Evolutionary conservation across 305 asterid genomes (phyloP), one percentile per base, ranked within the genome.

Genomic region (Fraxinus nigra): DNA sequence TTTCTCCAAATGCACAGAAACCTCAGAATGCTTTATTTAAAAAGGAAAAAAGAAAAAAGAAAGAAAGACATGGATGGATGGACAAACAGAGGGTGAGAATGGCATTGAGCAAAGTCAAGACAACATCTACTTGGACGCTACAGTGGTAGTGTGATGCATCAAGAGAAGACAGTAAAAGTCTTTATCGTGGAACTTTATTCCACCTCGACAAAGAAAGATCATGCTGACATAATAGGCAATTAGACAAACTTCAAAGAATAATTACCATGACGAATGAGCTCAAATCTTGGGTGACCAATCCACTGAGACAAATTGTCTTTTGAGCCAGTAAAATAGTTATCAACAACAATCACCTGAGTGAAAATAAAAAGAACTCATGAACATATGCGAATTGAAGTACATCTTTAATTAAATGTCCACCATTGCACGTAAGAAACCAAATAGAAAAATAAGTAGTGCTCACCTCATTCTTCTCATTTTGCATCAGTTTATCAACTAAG

Each of bases 201-300:
- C 22, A 6, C 32, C 84, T 76, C 76, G 59, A 67, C 34, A 46
- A 32, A 22, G 34, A 67, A 67, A 76, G 11, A 69, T 14, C 82
- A 80, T 22, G 43, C 79, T 28, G n/a, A 72, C 72, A 80, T 7
- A 74, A 80, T 73, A 33, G 37, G 69, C 40, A 38, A 43, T 70
- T 30, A 30, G 84, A 75, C 51, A 75, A 76, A 85, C 72, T n/a
- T 76, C 10, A 79, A 87, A 40, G 28, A 80, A 59, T 75, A 72
- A 33, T 10, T 87, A 96, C 99, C 99, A 80, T 96, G 99, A 59
- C 99, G 98, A 85, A 94, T 91, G 78, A 96, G 97, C 92, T 94
- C 99, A 79, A 96, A 96, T 87, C 98, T 91, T 13, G 99, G 98
- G 84, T 96, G 99, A 70, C 98, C 99, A 56, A 96, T 92, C 99